Conservation (phyloP, 768 basidiomycete genomes). For the Paxillus rubicundulus region DNA sequence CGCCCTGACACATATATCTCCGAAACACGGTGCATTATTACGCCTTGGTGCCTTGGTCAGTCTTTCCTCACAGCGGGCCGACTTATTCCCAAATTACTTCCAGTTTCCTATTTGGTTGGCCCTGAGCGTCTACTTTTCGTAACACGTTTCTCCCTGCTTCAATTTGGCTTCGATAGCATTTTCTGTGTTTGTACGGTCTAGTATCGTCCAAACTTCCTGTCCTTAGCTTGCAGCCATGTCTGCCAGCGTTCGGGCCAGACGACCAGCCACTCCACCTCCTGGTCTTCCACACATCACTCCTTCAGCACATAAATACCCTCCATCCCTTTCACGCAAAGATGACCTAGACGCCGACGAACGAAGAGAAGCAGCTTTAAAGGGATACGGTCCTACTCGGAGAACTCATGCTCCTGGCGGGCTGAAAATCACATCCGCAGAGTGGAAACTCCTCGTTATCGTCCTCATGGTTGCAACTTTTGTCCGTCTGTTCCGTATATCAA, state of each 20-base stretch:
- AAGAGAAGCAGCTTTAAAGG: conserved; percentile 66
- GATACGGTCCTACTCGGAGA: conserved; percentile 51
- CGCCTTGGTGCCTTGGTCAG: neutral
- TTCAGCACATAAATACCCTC: conserved; percentile 56
- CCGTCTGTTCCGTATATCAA: conserved; percentile 81
- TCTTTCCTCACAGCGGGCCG: neutral
- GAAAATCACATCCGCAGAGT: conserved; percentile 67
- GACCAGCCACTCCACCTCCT: conserved; percentile 66
- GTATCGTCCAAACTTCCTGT: conserved; percentile 14
- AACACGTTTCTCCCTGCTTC: neutral
- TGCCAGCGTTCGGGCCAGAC: conserved; percentile 58
- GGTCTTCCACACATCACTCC: conserved; percentile 37
- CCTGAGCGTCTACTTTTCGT: neutral
- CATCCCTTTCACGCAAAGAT: conserved; percentile 48
- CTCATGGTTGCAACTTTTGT: conserved; percentile 73
- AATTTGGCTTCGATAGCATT: neutral
- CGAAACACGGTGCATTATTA: neutral
- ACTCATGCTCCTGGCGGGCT: conserved; percentile 57
- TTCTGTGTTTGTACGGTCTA: conserved; percentile 19
- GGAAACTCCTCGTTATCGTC: conserved; percentile 67
- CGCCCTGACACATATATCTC: neutral
- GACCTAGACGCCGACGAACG: conserved; percentile 74
- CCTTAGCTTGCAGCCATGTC: conserved; percentile 32
- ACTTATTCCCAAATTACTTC: neutral
- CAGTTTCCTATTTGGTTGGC: neutral